phyloP scores from a whole-genome alignment of 257 asterid genomes.

The Orobanche coerulescens region DNA sequence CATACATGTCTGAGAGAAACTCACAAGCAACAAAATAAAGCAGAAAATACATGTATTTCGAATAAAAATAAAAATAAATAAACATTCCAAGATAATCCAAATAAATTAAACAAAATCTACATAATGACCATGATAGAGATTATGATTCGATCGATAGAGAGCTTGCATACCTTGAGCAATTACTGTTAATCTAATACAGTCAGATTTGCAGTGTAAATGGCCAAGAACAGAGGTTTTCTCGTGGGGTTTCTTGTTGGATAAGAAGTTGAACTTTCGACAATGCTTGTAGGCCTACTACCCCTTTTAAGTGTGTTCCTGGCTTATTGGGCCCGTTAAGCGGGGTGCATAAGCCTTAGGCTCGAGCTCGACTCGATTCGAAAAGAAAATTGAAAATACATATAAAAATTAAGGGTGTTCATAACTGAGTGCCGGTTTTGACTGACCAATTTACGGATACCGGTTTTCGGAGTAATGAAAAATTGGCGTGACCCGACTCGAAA shows the following conservation, averaged over 20 bases:
- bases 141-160: not conserved
- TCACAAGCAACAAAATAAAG: not conserved
- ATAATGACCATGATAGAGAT: not conserved
- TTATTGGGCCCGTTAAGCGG: not conserved
- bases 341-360: not conserved
- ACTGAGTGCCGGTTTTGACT: too few relatives aligned
- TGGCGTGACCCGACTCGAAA: too few relatives aligned
- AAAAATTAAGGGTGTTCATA: too few relatives aligned
- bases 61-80: not conserved
- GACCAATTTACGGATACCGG: too few relatives aligned
- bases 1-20: not conserved
- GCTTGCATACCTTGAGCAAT: not conserved
- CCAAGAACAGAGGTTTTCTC: not conserved
- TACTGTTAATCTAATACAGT: not conserved
- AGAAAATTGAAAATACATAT: too few relatives aligned
- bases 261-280: constrained; percentile 7
- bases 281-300: not conserved
- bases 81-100: not conserved
- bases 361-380: too few relatives aligned
- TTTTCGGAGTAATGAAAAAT: too few relatives aligned
- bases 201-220: constrained; percentile 9
- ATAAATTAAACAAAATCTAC: not conserved
- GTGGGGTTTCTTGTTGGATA: constrained; percentile 23
- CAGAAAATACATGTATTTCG: not conserved
- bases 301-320: not conserved